Evolutionary conservation across 495 filamentous ascomycete genomes (phyloP).

Genomic region (Neurospora pannonica): DNA sequence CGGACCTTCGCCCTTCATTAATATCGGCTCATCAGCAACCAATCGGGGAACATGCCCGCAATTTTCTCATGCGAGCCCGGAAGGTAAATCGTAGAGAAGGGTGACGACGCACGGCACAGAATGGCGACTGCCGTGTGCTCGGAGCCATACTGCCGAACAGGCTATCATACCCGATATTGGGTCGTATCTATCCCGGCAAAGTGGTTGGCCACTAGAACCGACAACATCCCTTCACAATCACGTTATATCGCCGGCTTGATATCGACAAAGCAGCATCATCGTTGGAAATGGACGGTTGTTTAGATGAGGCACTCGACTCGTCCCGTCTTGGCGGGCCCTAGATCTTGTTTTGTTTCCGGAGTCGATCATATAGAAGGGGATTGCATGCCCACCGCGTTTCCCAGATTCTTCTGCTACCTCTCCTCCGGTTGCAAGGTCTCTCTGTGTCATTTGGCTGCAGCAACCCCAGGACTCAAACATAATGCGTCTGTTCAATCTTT

Average conservation of each 20-base stretch:
- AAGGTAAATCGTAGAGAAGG: background rate
- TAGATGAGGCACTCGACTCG: background rate
- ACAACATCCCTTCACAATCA: background rate
- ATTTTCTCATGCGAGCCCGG: background rate
- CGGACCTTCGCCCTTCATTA: background rate
- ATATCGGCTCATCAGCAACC: background rate
- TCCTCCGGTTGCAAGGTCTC: background rate
- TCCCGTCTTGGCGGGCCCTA: slow-evolving; percentile 5
- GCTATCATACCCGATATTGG: slow-evolving; percentile 18
- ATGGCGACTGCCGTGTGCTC: slow-evolving; percentile 8
- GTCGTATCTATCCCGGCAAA: slow-evolving; percentile 2
- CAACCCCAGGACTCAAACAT: background rate
- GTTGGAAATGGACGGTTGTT: too few relatives aligned
- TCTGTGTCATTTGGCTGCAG: background rate
- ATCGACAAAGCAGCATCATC: background rate
- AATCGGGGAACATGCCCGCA: background rate
- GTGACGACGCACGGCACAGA: background rate
- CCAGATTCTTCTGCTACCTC: background rate
- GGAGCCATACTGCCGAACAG: slow-evolving; percentile 19
- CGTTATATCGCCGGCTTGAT: background rate
- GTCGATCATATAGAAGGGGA: background rate
- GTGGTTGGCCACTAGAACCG: slow-evolving; percentile 4
- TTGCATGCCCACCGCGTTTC: background rate
- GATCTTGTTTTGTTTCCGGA: background rate
- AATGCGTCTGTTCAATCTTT: slow-evolving; percentile 18